Percentiles rank a stretch among this genome's conserved stretches.
Conservation (phyloP, 2,329 filamentous ascomycete species). For the Aspergillus tamarii region DNA sequence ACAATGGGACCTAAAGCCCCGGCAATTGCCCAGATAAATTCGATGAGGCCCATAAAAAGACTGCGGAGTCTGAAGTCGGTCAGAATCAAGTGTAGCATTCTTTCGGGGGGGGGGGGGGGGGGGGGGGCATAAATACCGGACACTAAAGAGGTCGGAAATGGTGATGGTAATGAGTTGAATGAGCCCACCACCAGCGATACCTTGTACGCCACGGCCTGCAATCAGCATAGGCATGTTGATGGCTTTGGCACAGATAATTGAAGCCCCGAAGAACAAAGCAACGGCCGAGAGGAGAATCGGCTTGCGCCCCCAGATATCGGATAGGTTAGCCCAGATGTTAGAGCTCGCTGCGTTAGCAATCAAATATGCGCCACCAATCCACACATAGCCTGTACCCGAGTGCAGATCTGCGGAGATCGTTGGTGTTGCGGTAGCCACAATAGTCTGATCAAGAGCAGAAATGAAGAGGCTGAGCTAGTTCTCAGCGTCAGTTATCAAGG, state of each 20-base stretch:
- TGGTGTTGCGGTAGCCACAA: conserved; percentile 64
- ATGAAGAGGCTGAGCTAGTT: conserved; percentile 24
- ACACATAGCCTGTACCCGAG: conserved; percentile 72
- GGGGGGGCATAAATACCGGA: conserved; percentile 34
- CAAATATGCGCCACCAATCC: conserved; percentile 76
- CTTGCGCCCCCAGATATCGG: conserved; percentile 37
- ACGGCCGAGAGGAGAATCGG: conserved; percentile 54
- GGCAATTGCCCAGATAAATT: conserved; percentile 59
- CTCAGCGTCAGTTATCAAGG: neutral
- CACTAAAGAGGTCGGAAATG: conserved; percentile 60
- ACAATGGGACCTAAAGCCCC: conserved; percentile 57
- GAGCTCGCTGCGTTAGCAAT: conserved; percentile 69
- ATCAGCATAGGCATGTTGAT: conserved; percentile 57
- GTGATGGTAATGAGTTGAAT: conserved; percentile 57
- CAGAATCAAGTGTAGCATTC: neutral
- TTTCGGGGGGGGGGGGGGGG: neutral
- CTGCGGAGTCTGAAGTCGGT: conserved; percentile 43
- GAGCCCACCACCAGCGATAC: conserved; percentile 57
- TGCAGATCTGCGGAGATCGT: conserved; percentile 65
- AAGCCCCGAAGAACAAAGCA: conserved; percentile 53
- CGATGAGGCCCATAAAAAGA: conserved; percentile 55
- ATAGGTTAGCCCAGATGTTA: conserved; percentile 69
- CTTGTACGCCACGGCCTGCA: conserved; percentile 57
- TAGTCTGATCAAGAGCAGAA: conserved; percentile 52
- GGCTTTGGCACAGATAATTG: conserved; percentile 54